Percentiles rank a stretch among this genome's conserved stretches.
phyloP scores from a whole-genome alignment of 441 rosid species.

The Erodium texanum region DNA sequence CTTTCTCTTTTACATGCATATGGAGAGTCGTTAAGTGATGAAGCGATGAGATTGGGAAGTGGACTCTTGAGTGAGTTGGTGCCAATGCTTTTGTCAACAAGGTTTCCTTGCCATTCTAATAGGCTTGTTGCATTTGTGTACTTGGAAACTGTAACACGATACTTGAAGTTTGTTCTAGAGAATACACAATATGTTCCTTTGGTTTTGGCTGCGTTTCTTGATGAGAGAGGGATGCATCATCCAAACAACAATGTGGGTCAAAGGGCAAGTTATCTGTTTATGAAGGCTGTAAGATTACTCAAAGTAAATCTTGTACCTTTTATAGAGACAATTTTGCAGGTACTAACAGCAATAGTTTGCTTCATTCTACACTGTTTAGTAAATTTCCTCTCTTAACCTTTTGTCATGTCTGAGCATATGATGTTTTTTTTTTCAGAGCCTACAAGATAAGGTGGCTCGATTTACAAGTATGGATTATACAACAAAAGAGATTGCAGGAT shows the following conservation, averaged over 20 bases:
- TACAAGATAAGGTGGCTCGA: constrained; percentile 65
- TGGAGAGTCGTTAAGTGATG: constrained; percentile 76
- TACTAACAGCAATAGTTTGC: constrained; percentile 16
- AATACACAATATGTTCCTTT: constrained; percentile 52
- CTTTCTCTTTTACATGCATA: constrained; percentile 78
- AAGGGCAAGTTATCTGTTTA: constrained; percentile 85
- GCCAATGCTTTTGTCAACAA: constrained; percentile 60
- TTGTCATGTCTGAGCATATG: neutral
- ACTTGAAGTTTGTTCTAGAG: constrained; percentile 73
- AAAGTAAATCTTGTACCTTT: constrained; percentile 83
- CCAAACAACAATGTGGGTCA: constrained; percentile 62
- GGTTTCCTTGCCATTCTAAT: constrained; percentile 73
- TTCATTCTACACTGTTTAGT: neutral
- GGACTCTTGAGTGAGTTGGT: constrained; percentile 63
- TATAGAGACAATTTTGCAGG: constrained; percentile 81
- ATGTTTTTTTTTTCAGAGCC: constrained; percentile 38
- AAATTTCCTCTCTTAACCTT: neutral
- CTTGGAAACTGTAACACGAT: constrained; percentile 69
- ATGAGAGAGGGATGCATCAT: constrained; percentile 90
- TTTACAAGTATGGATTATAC: constrained; percentile 48
- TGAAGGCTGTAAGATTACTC: constrained; percentile 70
- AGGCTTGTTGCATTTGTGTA: constrained; percentile 79
- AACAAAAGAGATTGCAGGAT: constrained; percentile 41
- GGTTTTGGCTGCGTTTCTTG: constrained; percentile 74
- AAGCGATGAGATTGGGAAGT: constrained; percentile 53